phyloP scores from a whole-genome alignment of 768 basidiomycete species.

The Boletus subparvulus region DNA sequence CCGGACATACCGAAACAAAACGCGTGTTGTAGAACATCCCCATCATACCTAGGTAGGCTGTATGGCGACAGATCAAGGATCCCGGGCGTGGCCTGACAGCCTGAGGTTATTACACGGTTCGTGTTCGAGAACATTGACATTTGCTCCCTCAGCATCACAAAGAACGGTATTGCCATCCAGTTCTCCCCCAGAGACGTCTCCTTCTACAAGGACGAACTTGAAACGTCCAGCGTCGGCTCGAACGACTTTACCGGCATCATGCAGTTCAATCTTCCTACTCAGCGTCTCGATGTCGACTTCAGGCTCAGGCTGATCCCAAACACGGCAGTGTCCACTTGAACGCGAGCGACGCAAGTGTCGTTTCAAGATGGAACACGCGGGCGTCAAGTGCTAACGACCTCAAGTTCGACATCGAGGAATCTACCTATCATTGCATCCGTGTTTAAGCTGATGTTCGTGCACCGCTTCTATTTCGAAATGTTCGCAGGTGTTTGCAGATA shows the following conservation, averaged over 20 bases:
- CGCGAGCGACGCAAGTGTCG: conserved; percentile 49
- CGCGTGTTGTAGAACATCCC: too few relatives aligned
- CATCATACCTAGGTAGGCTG: too few relatives aligned
- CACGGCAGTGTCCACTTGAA: conserved; percentile 41
- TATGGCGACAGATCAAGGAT: too few relatives aligned
- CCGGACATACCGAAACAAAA: too few relatives aligned
- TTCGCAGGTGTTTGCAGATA: too few relatives aligned
- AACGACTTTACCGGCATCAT: conserved; percentile 61
- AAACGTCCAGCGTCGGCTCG: conserved; percentile 51
- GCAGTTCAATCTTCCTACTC: conserved; percentile 57
- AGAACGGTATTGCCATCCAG: conserved; percentile 54
- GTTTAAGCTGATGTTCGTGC: conserved; percentile 60
- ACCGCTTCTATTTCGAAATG: conserved; percentile 37
- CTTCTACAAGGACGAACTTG: conserved; percentile 72
- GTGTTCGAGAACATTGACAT: conserved; percentile 74
- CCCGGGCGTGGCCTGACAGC: too few relatives aligned
- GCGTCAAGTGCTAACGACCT: conserved; percentile 54
- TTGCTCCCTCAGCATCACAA: conserved; percentile 62
- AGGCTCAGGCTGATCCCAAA: conserved; percentile 63
- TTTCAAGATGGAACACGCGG: conserved; percentile 56
- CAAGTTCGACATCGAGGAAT: conserved; percentile 52
- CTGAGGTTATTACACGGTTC: conserved; percentile 30
- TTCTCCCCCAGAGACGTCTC: conserved; percentile 63
- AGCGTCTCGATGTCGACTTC: conserved; percentile 68
- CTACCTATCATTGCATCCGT: conserved; percentile 57